These are phyloP conservation scores for Podila epicladia DNA, from an alignment of 192 early-diverging fungal species.

Conservation along the genomic window DNA sequence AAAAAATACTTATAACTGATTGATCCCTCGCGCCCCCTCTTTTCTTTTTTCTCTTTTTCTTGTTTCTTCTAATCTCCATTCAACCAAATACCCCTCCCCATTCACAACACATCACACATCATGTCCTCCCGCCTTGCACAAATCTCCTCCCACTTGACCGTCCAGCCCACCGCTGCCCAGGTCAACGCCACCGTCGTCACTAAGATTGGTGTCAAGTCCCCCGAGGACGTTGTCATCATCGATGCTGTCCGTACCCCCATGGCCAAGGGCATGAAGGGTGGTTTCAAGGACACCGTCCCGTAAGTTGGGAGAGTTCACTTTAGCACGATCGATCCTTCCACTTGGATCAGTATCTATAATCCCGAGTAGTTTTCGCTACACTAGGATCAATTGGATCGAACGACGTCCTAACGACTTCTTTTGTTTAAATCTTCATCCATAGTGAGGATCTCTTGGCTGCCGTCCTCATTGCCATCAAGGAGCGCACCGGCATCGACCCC, in stretches of 20 bases:
- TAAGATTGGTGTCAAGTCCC: slow-evolving; percentile 70
- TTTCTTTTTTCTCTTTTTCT: slow-evolving; percentile 10
- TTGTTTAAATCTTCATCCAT: neutral
- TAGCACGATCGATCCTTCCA: neutral
- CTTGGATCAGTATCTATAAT: neutral
- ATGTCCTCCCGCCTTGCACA: slow-evolving; percentile 68
- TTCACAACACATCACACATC: slow-evolving; percentile 2
- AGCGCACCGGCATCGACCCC: slow-evolving; percentile 85
- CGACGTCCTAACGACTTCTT: neutral
- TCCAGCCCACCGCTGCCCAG: slow-evolving; percentile 48
- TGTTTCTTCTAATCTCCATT: slow-evolving; percentile 15
- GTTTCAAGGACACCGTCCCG: slow-evolving; percentile 81
- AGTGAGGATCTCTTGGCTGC: slow-evolving; percentile 80
- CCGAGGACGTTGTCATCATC: slow-evolving; percentile 87
- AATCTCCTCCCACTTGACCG: slow-evolving; percentile 62
- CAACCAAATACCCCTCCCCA: slow-evolving; percentile 4
- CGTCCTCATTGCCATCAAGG: slow-evolving; percentile 77
- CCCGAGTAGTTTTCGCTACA: too few species aligned
- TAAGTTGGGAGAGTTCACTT: slow-evolving; percentile 56
- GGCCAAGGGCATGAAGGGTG: slow-evolving; percentile 79
- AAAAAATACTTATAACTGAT: too few species aligned
- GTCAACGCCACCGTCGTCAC: slow-evolving; percentile 26
- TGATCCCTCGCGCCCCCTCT: too few species aligned
- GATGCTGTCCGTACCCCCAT: slow-evolving; percentile 82
- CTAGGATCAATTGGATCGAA: too few species aligned